Evolutionary conservation across 495 filamentous ascomycete species (phyloP), one percentile per base, ranked within the genome.

Genomic region (Coniosporium apollinis): DNA sequence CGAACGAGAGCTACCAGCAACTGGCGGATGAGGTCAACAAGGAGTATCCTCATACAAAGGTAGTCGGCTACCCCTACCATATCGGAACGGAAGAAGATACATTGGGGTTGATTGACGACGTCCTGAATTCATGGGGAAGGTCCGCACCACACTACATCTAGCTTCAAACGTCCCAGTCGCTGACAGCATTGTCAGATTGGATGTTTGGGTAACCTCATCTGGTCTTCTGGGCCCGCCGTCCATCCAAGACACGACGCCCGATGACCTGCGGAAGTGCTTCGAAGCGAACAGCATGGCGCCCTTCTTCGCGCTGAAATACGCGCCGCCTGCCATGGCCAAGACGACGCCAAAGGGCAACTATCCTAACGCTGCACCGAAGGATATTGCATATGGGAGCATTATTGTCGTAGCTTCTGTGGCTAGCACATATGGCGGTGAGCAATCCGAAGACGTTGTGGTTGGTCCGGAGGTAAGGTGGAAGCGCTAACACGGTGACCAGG

Each of bases 301-400:
- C 2, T 72, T 76, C 49, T 76, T 69, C 49, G 70, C 70, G 4
- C 52, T 74, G 33, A 74, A 73, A 44, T 70, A 74, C 45, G 68
- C 69, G 0, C 70, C 70, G 3, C 60, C 69, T 6, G 71, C 71
- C 2, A 76, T 76, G 71, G 61, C 44, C 15, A 76, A 76, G 49
- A 65, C 61, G 1, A 58, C 58, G 16, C 47, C 51, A 13, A 64
- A 62, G 36, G 54, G 61, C 24, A 57, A 56, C 16, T 76, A 76
- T 46, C 61, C 69, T 0, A 76, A 74, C 48, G 71, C 71, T 4
- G 68, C 63, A 14, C 61, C 62, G 3, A 74, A 76, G 39, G 60
- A 58, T 39, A 55, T 59, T 28, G 55, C 56, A 28, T 76, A 74
- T 46, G 70, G 71, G 13, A 68, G 62, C 43, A 72, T 76, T 22